phyloP scores from a whole-genome alignment of 2,329 filamentous ascomycete species.

The Mycosphaerella sp. region DNA sequence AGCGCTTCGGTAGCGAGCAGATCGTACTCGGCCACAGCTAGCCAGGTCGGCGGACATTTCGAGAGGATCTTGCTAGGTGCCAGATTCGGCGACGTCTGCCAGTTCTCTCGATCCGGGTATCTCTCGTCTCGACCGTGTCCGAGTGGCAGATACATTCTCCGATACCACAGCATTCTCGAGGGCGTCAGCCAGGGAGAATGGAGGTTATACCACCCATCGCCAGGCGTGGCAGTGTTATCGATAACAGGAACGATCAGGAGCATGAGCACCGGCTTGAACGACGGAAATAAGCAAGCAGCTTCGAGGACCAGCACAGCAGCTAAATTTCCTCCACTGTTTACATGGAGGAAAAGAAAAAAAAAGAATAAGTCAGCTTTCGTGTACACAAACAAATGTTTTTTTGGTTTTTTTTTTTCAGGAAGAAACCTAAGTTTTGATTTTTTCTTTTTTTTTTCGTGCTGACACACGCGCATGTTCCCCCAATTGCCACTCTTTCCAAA shows the following conservation, averaged over 20 bases:
- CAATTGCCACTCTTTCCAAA: slow-evolving; percentile 16
- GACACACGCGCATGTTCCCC: slow-evolving; percentile 16
- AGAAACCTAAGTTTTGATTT: too few relatives aligned
- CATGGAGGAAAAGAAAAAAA: too few relatives aligned
- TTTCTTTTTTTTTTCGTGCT: background rate
- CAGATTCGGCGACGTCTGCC: slow-evolving; percentile 21
- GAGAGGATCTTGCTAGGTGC: slow-evolving; percentile 19
- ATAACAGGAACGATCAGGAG: slow-evolving; percentile 20
- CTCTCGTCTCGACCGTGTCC: slow-evolving; percentile 5
- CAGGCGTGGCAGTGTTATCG: slow-evolving; percentile 18
- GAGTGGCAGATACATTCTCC: slow-evolving; percentile 18
- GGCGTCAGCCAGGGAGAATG: slow-evolving; percentile 21
- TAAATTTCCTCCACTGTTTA: slow-evolving; percentile 16
- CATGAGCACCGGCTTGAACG: slow-evolving; percentile 17
- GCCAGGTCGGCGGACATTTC: slow-evolving; percentile 19
- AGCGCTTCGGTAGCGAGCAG: slow-evolving; percentile 21
- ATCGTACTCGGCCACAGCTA: slow-evolving; percentile 20
- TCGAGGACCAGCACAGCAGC: slow-evolving; percentile 20
- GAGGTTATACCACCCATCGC: slow-evolving; percentile 21
- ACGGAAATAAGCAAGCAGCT: slow-evolving; percentile 19
- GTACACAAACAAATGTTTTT: background rate
- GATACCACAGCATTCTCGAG: slow-evolving; percentile 18
- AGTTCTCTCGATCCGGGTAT: slow-evolving; percentile 13
- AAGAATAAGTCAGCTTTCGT: too few relatives aligned
- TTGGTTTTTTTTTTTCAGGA: too few relatives aligned